Evolutionary conservation across 1,284 basidiomycete species (phyloP).

Genomic region (Pseudozyma hubeiensis): DNA sequence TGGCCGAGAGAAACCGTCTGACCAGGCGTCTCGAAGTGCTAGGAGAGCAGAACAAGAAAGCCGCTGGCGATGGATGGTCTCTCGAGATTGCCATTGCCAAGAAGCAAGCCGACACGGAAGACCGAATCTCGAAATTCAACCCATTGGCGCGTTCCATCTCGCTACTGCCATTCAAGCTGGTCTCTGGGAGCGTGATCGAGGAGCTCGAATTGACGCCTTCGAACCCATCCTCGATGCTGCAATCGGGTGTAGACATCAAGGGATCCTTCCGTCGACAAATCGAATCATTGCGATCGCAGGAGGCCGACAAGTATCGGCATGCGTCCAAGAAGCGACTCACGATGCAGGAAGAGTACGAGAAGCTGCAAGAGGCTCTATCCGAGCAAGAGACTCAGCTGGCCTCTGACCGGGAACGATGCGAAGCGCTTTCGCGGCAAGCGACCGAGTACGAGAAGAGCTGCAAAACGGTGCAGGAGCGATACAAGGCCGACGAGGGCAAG

Average conservation of each 20-base stretch:
- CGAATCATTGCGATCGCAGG: slow-evolving; percentile 43
- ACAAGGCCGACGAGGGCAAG: slow-evolving; percentile 51
- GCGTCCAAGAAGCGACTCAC: slow-evolving; percentile 52
- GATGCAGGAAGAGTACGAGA: slow-evolving; percentile 56
- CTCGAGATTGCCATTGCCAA: slow-evolving; percentile 60
- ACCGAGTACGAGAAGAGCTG: slow-evolving; percentile 52
- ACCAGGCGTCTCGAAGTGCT: slow-evolving; percentile 54
- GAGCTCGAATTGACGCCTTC: slow-evolving; percentile 54
- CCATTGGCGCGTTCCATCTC: slow-evolving; percentile 50
- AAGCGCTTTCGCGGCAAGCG: slow-evolving; percentile 33
- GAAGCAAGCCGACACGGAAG: slow-evolving; percentile 61
- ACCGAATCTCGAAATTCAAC: slow-evolving; percentile 56
- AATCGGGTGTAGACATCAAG: slow-evolving; percentile 55
- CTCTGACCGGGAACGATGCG: slow-evolving; percentile 41
- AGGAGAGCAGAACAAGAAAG: slow-evolving; percentile 51
- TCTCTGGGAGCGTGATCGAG: slow-evolving; percentile 39
- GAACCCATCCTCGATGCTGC: slow-evolving; percentile 55
- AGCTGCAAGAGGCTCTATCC: slow-evolving; percentile 44
- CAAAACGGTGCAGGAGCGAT: slow-evolving; percentile 50
- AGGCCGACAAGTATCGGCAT: slow-evolving; percentile 46
- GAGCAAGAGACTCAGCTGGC: slow-evolving; percentile 41
- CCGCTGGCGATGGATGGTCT: slow-evolving; percentile 53
- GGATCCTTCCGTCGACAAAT: slow-evolving; percentile 48
- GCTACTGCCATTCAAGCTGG: slow-evolving; percentile 54
- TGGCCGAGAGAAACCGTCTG: slow-evolving; percentile 55